Evolutionary conservation across 1,139 yeast genomes (phyloP).

Genomic region (Geotrichum carabidarum): DNA sequence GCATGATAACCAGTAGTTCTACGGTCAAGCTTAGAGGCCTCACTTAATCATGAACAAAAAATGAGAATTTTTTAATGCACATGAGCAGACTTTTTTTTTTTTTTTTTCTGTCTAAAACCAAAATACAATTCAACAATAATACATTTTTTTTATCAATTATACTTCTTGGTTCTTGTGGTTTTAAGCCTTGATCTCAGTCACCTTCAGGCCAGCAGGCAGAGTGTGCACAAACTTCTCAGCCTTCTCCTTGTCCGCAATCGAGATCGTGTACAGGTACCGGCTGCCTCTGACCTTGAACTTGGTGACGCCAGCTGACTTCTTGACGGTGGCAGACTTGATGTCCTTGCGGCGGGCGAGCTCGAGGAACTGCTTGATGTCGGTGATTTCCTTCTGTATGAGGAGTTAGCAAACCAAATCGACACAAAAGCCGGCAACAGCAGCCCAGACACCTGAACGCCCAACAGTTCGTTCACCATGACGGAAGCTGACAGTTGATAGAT

Average conservation of each 20-base stretch:
- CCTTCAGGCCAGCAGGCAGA: slow-evolving; percentile 89
- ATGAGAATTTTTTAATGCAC: neutral
- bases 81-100: neutral
- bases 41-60: neutral
- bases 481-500: neutral
- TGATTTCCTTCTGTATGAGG: slow-evolving; percentile 53
- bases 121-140: neutral
- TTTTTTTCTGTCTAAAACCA: no score
- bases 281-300: slow-evolving; percentile 99
- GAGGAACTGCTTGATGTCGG: slow-evolving; percentile 96
- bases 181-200: slow-evolving; percentile 42
- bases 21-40: no score
- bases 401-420: no score
- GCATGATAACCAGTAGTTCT: no score
- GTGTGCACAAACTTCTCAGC: slow-evolving; percentile 98
- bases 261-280: slow-evolving; percentile 90
- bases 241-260: slow-evolving; percentile 93
- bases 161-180: neutral
- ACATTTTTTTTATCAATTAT: neutral
- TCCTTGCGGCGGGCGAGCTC: slow-evolving; percentile 96
- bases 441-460: no score
- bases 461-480: neutral
- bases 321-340: slow-evolving; percentile 88
- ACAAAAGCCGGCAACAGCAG: no score
- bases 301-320: slow-evolving; percentile 92